phyloP scores from a whole-genome alignment of 108 stramenopile genomes.

The Parietichytrium sp. region DNA sequence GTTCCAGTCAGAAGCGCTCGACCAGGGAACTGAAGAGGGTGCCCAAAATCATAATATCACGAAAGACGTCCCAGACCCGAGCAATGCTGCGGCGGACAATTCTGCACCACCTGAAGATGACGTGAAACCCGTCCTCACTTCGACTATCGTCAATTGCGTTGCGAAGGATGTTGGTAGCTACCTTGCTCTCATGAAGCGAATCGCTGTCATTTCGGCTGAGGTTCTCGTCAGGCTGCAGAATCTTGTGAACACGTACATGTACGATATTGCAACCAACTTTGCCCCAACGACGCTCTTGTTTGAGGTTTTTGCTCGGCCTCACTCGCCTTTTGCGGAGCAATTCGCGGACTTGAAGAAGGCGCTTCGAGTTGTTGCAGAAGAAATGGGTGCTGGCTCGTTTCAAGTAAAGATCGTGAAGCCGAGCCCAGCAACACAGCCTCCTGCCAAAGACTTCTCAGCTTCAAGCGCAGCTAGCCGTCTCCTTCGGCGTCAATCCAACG shows the following conservation, averaged over 20 bases:
- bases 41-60: too few relatives aligned
- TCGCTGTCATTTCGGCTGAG: neutral
- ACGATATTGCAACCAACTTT: neutral
- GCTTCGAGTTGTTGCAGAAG: too few relatives aligned
- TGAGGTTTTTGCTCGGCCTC: neutral
- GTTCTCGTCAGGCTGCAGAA: neutral
- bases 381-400: too few relatives aligned
- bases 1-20: too few relatives aligned
- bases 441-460: too few relatives aligned
- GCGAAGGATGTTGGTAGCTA: conserved; percentile 31
- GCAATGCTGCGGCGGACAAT: too few relatives aligned
- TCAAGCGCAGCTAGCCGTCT: too few relatives aligned
- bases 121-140: neutral
- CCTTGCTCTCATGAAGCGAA: neutral
- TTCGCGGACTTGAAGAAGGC: neutral
- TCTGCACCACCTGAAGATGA: neutral
- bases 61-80: too few relatives aligned
- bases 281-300: neutral
- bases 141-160: neutral
- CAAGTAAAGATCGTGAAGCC: too few relatives aligned
- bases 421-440: too few relatives aligned
- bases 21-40: too few relatives aligned
- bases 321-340: neutral
- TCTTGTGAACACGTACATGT: conserved; percentile 2
- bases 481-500: too few relatives aligned